These are phyloP conservation scores for Candida vaughaniae DNA, from an alignment of 805 yeast species.

Conservation along the genomic window DNA sequence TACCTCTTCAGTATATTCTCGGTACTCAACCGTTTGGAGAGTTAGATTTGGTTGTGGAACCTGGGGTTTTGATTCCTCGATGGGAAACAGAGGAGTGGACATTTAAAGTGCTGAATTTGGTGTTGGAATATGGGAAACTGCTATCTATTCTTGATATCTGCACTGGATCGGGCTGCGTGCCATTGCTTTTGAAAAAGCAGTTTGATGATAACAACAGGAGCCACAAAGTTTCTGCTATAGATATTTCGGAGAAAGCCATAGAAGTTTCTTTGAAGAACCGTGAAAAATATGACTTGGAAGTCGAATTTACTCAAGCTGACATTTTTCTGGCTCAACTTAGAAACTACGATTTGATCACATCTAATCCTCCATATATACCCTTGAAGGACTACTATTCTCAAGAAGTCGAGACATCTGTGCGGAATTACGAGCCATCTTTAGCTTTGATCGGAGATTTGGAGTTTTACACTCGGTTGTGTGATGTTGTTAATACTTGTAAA, in stretches of 20 bases:
- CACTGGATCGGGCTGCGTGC: conserved; percentile 88
- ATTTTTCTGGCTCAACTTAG: conserved; percentile 1
- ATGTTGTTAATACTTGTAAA: conserved; percentile 37
- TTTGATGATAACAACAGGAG: conserved; percentile 9
- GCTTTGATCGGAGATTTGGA: conserved; percentile 82
- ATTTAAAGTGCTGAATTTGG: conserved; percentile 28
- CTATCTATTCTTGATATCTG: conserved; percentile 63
- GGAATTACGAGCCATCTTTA: conserved; percentile 65
- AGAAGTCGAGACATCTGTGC: conserved; percentile 65
- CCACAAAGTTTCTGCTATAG: conserved; percentile 46
- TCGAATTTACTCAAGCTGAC: conserved; percentile 8
- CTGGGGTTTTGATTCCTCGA: conserved; percentile 80
- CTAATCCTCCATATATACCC: conserved; percentile 94
- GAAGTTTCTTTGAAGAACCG: conserved; percentile 49
- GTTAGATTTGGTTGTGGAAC: conserved; percentile 56
- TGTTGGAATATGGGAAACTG: not conserved
- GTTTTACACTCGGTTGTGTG: conserved; percentile 60
- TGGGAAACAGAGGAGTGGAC: conserved; percentile 97
- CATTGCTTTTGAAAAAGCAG: conserved; percentile 45
- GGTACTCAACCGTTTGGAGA: conserved; percentile 86
- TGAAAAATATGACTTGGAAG: conserved; percentile 5
- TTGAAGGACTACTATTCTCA: conserved; percentile 38
- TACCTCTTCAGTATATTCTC: conserved; percentile 82
- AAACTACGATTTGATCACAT: conserved; percentile 54
- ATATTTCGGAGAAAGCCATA: conserved; percentile 55